phyloP scores from a whole-genome alignment of 768 basidiomycete species.

The Panellus pusillus region DNA sequence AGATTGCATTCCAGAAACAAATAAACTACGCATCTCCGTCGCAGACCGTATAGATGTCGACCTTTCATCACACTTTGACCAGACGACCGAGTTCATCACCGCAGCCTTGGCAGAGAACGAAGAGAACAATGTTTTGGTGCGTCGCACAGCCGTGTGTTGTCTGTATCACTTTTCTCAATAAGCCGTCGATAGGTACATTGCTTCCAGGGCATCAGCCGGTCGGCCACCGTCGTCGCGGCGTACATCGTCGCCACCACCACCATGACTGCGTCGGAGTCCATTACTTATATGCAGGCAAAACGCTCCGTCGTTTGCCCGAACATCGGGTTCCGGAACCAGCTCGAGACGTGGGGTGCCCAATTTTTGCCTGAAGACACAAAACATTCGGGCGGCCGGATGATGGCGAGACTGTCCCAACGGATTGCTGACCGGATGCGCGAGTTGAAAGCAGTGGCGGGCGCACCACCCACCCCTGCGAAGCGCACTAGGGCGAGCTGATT shows the following conservation, averaged over 20 bases:
- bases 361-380: slow-evolving; percentile 10
- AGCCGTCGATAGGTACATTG: slow-evolving; percentile 63
- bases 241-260: slow-evolving; percentile 58
- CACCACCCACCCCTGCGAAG: slow-evolving; percentile 7
- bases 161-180: not conserved
- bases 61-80: slow-evolving; percentile 46
- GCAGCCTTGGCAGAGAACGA: slow-evolving; percentile 45
- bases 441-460: slow-evolving; percentile 23
- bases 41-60: slow-evolving; percentile 41
- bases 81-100: slow-evolving; percentile 53
- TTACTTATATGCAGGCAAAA: slow-evolving; percentile 53
- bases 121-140: slow-evolving; percentile 49
- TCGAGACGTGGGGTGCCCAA: slow-evolving; percentile 16
- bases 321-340: slow-evolving; percentile 63
- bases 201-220: slow-evolving; percentile 71
- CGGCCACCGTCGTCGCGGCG: slow-evolving; percentile 73
- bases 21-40: slow-evolving; percentile 52
- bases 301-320: slow-evolving; percentile 68
- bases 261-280: slow-evolving; percentile 54
- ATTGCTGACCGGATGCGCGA: slow-evolving; percentile 34
- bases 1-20: slow-evolving; percentile 39
- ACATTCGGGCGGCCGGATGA: slow-evolving; percentile 5
- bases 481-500: not conserved
- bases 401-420: slow-evolving; percentile 19
- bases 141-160: slow-evolving; percentile 23